Conservation (phyloP, 1,139 yeast species). For the Torulaspora pretoriensis region DNA sequence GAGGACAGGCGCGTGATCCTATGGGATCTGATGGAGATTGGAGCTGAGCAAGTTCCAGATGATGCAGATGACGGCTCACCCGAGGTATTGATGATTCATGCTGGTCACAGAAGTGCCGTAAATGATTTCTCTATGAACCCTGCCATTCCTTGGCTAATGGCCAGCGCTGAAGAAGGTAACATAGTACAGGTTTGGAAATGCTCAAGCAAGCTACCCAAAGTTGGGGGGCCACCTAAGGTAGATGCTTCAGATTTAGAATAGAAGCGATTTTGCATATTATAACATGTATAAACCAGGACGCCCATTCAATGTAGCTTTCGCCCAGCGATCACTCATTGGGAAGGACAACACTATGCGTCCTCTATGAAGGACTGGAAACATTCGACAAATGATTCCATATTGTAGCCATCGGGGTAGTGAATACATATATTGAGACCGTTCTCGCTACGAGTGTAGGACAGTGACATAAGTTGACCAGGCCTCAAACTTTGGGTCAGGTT, state of each 20-base stretch:
- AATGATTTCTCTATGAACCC: constrained; percentile 71
- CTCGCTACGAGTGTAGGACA: constrained; percentile 27
- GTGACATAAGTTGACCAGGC: constrained; percentile 26
- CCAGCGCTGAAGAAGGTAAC: constrained; percentile 72
- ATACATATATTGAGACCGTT: constrained; percentile 31
- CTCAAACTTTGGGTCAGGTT: constrained; percentile 27
- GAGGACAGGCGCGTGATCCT: constrained; percentile 66
- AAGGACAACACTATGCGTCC: constrained; percentile 6
- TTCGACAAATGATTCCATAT: constrained; percentile 31
- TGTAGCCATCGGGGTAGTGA: constrained; percentile 29
- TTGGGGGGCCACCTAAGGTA: constrained; percentile 25
- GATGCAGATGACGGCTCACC: constrained; percentile 83
- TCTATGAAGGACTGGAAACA: constrained; percentile 30
- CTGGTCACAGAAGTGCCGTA: constrained; percentile 76
- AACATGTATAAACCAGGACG: not conserved
- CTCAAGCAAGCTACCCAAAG: constrained; percentile 45
- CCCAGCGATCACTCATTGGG: constrained; percentile 3
- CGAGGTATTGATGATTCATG: constrained; percentile 79
- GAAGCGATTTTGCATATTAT: not conserved
- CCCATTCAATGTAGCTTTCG: not conserved
- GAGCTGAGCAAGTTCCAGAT: constrained; percentile 73
- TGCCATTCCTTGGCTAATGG: constrained; percentile 63
- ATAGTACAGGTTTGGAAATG: constrained; percentile 75
- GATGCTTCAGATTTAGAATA: constrained; percentile 22
- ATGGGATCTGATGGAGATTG: constrained; percentile 71